phyloP scores from a whole-genome alignment of 2,329 filamentous ascomycete species.

The Immersiporthe knoxdaviesiana region DNA sequence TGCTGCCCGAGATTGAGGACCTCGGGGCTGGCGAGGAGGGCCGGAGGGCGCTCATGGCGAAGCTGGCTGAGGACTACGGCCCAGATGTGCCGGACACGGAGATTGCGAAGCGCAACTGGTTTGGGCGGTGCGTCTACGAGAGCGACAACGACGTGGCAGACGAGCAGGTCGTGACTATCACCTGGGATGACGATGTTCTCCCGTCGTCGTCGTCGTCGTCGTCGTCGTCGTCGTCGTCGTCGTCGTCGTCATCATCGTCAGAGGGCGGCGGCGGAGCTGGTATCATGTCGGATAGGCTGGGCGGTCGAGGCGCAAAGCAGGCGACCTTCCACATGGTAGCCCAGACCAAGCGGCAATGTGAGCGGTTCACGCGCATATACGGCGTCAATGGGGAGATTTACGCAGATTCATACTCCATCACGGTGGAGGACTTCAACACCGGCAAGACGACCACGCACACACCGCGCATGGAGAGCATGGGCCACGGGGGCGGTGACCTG shows the following conservation, averaged over 20 bases:
- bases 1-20: slow-evolving; percentile 91
- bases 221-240: slow-evolving; percentile 31
- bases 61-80: slow-evolving; percentile 57
- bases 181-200: slow-evolving; percentile 75
- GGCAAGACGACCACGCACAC: slow-evolving; percentile 57
- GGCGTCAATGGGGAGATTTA: slow-evolving; percentile 84
- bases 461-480: slow-evolving; percentile 63
- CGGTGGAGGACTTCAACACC: slow-evolving; percentile 71
- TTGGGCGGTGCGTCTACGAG: slow-evolving; percentile 94
- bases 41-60: slow-evolving; percentile 43
- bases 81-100: slow-evolving; percentile 49
- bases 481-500: slow-evolving; percentile 76
- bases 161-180: slow-evolving; percentile 86
- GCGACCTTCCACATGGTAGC: slow-evolving; percentile 94
- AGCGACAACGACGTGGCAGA: slow-evolving; percentile 92
- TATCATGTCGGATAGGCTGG: slow-evolving; percentile 34
- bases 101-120: slow-evolving; percentile 69
- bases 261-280: neutral
- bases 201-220: slow-evolving; percentile 33
- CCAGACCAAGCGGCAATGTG: slow-evolving; percentile 83
- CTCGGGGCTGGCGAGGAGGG: slow-evolving; percentile 54
- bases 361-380: slow-evolving; percentile 83
- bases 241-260: slow-evolving; percentile 28
- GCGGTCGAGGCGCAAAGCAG: slow-evolving; percentile 72
- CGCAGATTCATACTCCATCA: slow-evolving; percentile 80